phyloP scores from a whole-genome alignment of 768 basidiomycete genomes.

The Chalciporus sphaerocephalus region DNA sequence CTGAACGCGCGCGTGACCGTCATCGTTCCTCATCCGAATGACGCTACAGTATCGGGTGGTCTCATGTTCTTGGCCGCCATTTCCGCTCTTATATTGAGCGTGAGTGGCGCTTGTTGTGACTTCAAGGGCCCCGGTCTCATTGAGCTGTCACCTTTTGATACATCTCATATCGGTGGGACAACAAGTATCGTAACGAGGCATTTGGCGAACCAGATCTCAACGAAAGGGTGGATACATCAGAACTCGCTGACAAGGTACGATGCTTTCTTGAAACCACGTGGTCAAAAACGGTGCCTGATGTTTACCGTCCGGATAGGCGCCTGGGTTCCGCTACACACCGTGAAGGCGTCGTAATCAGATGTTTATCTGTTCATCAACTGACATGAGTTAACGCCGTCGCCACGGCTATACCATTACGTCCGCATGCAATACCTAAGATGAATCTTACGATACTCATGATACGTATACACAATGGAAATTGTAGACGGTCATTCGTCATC shows the following conservation, averaged over 20 bases:
- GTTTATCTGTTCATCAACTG: no score
- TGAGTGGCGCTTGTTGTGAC: conserved; percentile 5
- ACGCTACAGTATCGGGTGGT: conserved; percentile 13
- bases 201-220: conserved; percentile 49
- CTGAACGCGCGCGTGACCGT: no score
- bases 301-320: conserved; percentile 38
- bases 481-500: neutral
- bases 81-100: conserved; percentile 18
- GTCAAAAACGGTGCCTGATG: no score
- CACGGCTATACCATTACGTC: no score
- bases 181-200: conserved; percentile 47
- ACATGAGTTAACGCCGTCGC: neutral
- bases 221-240: conserved; percentile 54
- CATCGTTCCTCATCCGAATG: neutral
- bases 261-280: neutral
- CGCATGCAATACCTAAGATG: no score
- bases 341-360: no score
- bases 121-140: neutral
- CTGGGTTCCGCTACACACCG: conserved; percentile 54
- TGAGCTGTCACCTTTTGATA: conserved; percentile 18
- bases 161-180: conserved; percentile 63
- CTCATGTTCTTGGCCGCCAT: conserved; percentile 25
- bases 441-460: no score
- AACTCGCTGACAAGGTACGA: conserved; percentile 61
- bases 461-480: neutral